These are phyloP conservation scores for Cyberlindnera mississippiensis DNA, from an alignment of 805 yeast species.

Conservation along the genomic window DNA sequence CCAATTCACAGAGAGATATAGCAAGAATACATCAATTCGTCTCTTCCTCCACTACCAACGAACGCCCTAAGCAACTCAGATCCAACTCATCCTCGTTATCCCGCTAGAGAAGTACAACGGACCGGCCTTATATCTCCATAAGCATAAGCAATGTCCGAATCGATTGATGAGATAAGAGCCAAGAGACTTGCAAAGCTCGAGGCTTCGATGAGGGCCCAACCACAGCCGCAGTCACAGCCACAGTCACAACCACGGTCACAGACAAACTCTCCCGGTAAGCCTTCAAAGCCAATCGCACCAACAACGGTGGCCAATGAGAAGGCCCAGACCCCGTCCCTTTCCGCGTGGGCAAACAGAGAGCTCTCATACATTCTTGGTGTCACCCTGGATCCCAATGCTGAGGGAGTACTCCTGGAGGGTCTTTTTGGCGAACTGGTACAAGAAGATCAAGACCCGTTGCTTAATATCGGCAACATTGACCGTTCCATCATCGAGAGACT, in stretches of 20 bases:
- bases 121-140: no score
- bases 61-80: no score
- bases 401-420: slow-evolving; percentile 20
- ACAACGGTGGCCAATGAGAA: no score
- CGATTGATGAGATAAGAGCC: slow-evolving; percentile 35
- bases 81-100: no score
- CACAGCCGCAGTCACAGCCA: slow-evolving; percentile 1
- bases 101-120: no score
- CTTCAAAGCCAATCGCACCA: slow-evolving; percentile 1
- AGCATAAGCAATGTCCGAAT: slow-evolving; percentile 4
- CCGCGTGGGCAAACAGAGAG: slow-evolving; percentile 9
- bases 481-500: slow-evolving; percentile 50
- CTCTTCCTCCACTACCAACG: no score
- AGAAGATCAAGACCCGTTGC: slow-evolving; percentile 18
- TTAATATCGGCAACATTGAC: slow-evolving; percentile 35
- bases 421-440: slow-evolving; percentile 25
- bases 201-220: no score
- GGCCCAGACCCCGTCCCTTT: no score
- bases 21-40: no score
- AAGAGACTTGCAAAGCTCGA: slow-evolving; percentile 28
- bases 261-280: no score
- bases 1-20: no score
- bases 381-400: slow-evolving; percentile 19
- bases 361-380: slow-evolving; percentile 15
- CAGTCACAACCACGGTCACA: no score